These are phyloP conservation scores for Solanum appendiculatum DNA, from an alignment of 257 asterid species.

Conservation along the genomic window DNA sequence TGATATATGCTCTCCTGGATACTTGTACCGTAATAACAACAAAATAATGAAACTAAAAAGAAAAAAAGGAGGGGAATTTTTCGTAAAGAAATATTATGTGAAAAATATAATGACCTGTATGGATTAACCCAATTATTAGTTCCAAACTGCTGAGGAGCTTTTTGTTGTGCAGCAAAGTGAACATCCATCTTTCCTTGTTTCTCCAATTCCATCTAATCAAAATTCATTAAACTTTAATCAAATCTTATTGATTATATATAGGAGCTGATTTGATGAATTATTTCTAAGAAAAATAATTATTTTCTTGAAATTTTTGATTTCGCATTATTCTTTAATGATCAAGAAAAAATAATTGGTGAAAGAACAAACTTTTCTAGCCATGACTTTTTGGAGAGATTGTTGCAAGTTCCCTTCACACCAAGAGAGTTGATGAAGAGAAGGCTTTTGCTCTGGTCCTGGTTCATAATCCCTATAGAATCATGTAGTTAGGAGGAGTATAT, in stretches of 20 bases:
- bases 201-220: constrained; percentile 12
- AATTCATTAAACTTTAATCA: not conserved
- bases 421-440: too few relatives aligned
- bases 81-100: not conserved
- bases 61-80: not conserved
- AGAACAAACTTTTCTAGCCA: too few relatives aligned
- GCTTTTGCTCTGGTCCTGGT: too few relatives aligned
- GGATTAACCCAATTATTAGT: not conserved
- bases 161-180: not conserved
- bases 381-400: too few relatives aligned
- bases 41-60: not conserved
- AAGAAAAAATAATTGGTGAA: not conserved
- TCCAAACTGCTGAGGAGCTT: not conserved
- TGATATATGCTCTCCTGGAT: not conserved
- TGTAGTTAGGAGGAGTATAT: too few relatives aligned
- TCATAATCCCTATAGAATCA: too few relatives aligned
- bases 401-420: too few relatives aligned
- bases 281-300: too few relatives aligned
- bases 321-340: not conserved
- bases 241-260: not conserved
- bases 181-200: not conserved
- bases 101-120: not conserved
- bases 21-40: not conserved
- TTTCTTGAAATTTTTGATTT: too few relatives aligned
- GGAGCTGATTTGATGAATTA: not conserved